Percentiles rank a stretch among this genome's conserved stretches.
These are phyloP conservation scores for Malbranchea zuffiana DNA, from an alignment of 2,329 filamentous ascomycete genomes.

Conservation along the genomic window DNA sequence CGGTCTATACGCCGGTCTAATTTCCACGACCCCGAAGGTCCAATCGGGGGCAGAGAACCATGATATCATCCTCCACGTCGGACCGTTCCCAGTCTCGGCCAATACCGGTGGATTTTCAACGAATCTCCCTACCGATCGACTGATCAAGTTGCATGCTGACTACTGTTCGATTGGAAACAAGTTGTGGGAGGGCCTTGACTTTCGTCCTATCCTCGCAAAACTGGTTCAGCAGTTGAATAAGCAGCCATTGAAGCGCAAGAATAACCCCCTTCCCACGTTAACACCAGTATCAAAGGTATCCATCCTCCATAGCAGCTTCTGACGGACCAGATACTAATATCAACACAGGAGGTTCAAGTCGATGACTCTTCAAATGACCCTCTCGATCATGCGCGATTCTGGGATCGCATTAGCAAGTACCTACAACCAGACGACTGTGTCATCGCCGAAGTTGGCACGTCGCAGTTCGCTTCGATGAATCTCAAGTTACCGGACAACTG, in stretches of 20 bases:
- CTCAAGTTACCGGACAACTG: slow-evolving; percentile 17
- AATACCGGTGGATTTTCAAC: slow-evolving; percentile 15
- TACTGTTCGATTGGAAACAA: slow-evolving; percentile 13
- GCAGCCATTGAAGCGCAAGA: slow-evolving; percentile 10
- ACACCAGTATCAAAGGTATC: slow-evolving; percentile 1
- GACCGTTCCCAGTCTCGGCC: slow-evolving; percentile 9
- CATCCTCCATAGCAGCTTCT: neutral
- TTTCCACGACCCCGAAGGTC: slow-evolving; percentile 7
- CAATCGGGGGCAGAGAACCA: slow-evolving; percentile 9
- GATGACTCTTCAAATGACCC: slow-evolving; percentile 11
- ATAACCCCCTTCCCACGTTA: neutral
- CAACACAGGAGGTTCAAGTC: neutral
- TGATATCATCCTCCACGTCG: slow-evolving; percentile 13
- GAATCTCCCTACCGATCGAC: slow-evolving; percentile 9
- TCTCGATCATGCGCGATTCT: slow-evolving; percentile 13
- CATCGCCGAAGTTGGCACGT: slow-evolving; percentile 19
- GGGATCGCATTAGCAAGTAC: slow-evolving; percentile 12
- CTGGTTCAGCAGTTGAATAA: slow-evolving; percentile 10
- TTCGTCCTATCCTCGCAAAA: slow-evolving; percentile 13
- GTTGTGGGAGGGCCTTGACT: slow-evolving; percentile 13
- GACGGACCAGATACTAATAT: neutral
- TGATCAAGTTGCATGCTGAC: slow-evolving; percentile 12
- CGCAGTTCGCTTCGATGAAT: slow-evolving; percentile 19
- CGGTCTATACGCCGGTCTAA: slow-evolving; percentile 12
- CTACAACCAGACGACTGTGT: slow-evolving; percentile 16